Evolutionary conservation across 2,329 filamentous ascomycete genomes (phyloP).

Genomic region (Tolypocladium inflatum): DNA sequence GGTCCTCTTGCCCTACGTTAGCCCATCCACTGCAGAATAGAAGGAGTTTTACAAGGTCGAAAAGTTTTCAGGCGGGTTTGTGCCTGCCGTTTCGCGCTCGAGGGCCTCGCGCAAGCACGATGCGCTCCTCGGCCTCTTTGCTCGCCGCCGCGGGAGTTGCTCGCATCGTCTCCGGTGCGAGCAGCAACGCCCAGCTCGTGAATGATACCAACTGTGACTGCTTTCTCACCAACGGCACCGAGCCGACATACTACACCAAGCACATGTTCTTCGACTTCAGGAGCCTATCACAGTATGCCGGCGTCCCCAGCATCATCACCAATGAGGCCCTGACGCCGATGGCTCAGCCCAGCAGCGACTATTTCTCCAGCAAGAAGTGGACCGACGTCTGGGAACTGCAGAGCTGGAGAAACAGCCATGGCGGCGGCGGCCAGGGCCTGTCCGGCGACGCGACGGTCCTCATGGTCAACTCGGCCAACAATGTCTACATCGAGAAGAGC

Average conservation of each 20-base stretch:
- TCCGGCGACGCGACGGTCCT: constrained; percentile 17
- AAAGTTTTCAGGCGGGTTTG: too few relatives aligned
- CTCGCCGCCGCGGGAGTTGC: not conserved
- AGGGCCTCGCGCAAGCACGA: too few relatives aligned
- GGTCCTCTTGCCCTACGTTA: too few relatives aligned
- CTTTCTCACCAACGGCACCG: constrained; percentile 37
- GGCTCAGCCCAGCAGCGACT: constrained; percentile 25
- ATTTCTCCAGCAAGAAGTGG: constrained; percentile 27
- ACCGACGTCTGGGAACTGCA: constrained; percentile 27
- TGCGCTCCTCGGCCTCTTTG: too few relatives aligned
- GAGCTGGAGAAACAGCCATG: constrained; percentile 29
- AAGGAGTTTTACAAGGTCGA: too few relatives aligned
- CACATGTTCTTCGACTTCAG: constrained; percentile 44
- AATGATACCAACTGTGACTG: constrained; percentile 32
- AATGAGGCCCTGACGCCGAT: constrained; percentile 16
- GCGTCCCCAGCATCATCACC: constrained; percentile 20
- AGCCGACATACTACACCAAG: constrained; percentile 30
- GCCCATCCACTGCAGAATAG: too few relatives aligned
- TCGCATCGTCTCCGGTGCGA: not conserved
- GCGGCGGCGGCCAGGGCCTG: constrained; percentile 16
- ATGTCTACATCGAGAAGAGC: constrained; percentile 37
- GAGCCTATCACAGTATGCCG: constrained; percentile 27
- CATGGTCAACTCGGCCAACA: constrained; percentile 32
- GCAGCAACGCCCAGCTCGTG: not conserved
- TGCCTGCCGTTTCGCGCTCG: too few relatives aligned